Conservation (phyloP, 257 asterid species). For the Cinchona pubescens region DNA sequence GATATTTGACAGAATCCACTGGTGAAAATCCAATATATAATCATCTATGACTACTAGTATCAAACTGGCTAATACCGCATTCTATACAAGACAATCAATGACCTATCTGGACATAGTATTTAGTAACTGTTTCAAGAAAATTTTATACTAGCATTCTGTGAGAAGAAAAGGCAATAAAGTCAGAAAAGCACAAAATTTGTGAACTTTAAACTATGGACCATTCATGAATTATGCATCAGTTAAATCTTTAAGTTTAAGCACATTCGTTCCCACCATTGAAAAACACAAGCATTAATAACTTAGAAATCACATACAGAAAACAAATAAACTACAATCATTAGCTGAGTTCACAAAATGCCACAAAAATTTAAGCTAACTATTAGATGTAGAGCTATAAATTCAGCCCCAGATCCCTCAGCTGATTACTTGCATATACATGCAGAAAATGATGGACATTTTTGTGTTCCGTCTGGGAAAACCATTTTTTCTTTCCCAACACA, state of each 20-base stretch:
- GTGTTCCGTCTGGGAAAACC: neutral
- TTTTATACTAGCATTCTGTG: too few relatives aligned
- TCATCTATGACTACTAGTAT: neutral
- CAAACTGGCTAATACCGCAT: neutral
- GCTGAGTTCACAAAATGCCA: neutral
- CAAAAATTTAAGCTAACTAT: neutral
- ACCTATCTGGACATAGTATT: neutral
- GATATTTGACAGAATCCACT: neutral
- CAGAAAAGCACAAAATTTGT: neutral
- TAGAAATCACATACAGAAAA: neutral
- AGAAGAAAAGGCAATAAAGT: neutral
- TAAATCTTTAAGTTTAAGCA: neutral
- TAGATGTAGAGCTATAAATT: neutral
- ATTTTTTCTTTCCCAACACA: neutral
- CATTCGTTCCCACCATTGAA: neutral
- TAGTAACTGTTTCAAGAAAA: neutral
- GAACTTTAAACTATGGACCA: neutral
- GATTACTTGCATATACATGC: neutral
- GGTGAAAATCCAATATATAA: neutral
- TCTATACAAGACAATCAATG: neutral
- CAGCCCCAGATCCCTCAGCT: neutral
- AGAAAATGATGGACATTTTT: neutral
- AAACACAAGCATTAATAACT: neutral
- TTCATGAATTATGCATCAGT: neutral
- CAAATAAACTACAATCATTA: neutral